These are phyloP conservation scores for Macrophomina tecta DNA, from an alignment of 2,329 filamentous ascomycete genomes.

Conservation along the genomic window DNA sequence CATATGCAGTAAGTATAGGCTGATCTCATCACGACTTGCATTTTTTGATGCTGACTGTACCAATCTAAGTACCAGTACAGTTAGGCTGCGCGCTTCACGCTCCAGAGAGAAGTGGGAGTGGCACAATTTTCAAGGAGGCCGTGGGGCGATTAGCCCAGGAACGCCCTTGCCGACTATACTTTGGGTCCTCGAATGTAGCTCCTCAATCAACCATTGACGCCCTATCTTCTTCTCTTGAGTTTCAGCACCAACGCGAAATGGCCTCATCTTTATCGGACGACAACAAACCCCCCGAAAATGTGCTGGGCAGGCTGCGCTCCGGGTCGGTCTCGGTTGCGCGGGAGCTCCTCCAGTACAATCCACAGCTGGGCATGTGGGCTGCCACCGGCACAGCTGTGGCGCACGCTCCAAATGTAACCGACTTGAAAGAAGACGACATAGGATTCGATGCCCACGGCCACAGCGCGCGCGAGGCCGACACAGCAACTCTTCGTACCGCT, in stretches of 20 bases:
- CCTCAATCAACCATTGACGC: too few relatives aligned
- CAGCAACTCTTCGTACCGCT: neutral
- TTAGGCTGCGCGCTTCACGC: neutral
- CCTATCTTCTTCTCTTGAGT: neutral
- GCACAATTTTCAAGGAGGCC: neutral
- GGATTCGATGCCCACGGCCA: conserved; percentile 14
- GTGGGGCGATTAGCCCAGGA: neutral
- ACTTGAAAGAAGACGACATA: conserved; percentile 1
- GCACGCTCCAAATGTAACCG: conserved; percentile 8
- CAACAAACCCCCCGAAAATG: neutral
- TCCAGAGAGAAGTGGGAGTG: neutral
- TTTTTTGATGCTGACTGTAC: neutral
- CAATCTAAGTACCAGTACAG: neutral
- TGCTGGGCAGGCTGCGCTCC: neutral
- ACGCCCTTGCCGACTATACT: neutral
- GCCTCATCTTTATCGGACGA: neutral
- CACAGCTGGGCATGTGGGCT: conserved; percentile 16
- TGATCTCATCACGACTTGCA: neutral
- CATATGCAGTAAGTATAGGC: neutral
- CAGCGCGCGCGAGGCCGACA: conserved; percentile 15
- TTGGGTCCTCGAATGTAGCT: too few relatives aligned
- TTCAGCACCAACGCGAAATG: neutral
- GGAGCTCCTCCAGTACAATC: conserved; percentile 12
- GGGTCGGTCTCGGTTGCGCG: conserved; percentile 1
- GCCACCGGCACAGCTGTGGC: conserved; percentile 9